Evolutionary conservation across 225 moss, liverwort and hornwort genomes (phyloP).

Genomic region (Marchantia polymorpha): DNA sequence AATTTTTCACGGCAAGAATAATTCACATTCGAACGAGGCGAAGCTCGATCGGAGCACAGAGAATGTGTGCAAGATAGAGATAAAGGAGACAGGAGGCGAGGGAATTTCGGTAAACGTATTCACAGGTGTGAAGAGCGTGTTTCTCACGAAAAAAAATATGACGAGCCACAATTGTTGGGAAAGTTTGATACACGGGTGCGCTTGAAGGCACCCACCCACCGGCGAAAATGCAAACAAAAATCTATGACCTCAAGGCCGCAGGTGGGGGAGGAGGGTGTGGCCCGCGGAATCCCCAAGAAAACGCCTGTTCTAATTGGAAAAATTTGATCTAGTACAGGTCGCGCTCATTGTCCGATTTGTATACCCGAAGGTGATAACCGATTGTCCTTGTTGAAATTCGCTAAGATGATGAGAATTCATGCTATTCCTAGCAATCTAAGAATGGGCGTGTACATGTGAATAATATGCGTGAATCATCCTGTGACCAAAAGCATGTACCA

Average conservation of each 20-base stretch:
- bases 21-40: neutral
- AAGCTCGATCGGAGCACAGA: neutral
- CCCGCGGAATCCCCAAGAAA: conserved; percentile 29
- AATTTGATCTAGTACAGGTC: conserved; percentile 27
- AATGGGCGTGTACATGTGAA: conserved; percentile 28
- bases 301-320: conserved; percentile 29
- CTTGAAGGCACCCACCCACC: conserved; percentile 24
- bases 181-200: conserved; percentile 36
- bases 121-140: conserved; percentile 6
- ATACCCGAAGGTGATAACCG: conserved; percentile 18
- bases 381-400: conserved; percentile 17
- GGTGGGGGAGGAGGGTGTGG: conserved; percentile 12
- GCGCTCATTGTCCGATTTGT: conserved; percentile 28
- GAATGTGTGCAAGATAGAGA: neutral
- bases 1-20: neutral
- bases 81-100: too few relatives aligned
- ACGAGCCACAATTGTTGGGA: conserved; percentile 32
- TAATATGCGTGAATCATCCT: conserved; percentile 13
- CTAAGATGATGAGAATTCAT: conserved; percentile 10
- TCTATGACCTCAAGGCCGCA: conserved; percentile 14
- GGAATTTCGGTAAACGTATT: neutral
- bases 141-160: conserved; percentile 25
- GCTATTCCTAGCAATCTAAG: conserved; percentile 28
- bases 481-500: conserved; percentile 25
- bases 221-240: conserved; percentile 16